Conservation (phyloP, 1,139 yeast genomes). For the Geotrichum macrosporum region DNA sequence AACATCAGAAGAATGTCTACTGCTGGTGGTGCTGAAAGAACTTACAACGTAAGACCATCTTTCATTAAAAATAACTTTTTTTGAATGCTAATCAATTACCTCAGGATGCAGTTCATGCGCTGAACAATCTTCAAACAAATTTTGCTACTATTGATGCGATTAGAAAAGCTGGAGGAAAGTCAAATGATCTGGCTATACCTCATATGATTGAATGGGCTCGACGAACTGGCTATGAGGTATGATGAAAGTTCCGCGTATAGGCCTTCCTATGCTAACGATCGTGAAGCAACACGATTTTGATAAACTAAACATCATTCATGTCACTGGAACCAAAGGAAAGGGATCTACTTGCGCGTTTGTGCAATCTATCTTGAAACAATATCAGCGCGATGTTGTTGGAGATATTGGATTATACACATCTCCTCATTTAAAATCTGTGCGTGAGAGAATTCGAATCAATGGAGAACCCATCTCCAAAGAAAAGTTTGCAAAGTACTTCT, state of each 20-base stretch:
- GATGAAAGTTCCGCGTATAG: neutral
- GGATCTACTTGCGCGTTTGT: slow-evolving; percentile 97
- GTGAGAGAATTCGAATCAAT: slow-evolving; percentile 86
- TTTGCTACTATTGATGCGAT: slow-evolving; percentile 84
- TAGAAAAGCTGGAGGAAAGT: slow-evolving; percentile 63
- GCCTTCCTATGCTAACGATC: slow-evolving; percentile 32
- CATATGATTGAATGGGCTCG: slow-evolving; percentile 92
- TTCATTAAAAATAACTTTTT: too few relatives aligned
- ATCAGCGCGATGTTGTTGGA: slow-evolving; percentile 35
- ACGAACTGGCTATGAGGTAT: slow-evolving; percentile 67
- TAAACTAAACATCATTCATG: slow-evolving; percentile 73
- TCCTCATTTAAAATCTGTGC: slow-evolving; percentile 88
- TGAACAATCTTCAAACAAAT: slow-evolving; percentile 86
- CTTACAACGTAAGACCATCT: slow-evolving; percentile 9
- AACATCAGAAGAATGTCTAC: slow-evolving; percentile 18
- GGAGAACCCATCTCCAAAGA: slow-evolving; percentile 81
- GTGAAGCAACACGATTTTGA: slow-evolving; percentile 51
- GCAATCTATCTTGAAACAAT: slow-evolving; percentile 71
- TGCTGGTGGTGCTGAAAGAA: slow-evolving; percentile 10
- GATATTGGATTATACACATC: slow-evolving; percentile 90
- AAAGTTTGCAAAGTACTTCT: slow-evolving; percentile 80
- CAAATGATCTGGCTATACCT: slow-evolving; percentile 66
- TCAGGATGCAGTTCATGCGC: slow-evolving; percentile 66
- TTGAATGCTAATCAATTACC: neutral
- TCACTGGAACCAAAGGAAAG: slow-evolving; percentile 97